phyloP scores from a whole-genome alignment of 2,329 filamentous ascomycete genomes.

The Colletotrichum siamense region DNA sequence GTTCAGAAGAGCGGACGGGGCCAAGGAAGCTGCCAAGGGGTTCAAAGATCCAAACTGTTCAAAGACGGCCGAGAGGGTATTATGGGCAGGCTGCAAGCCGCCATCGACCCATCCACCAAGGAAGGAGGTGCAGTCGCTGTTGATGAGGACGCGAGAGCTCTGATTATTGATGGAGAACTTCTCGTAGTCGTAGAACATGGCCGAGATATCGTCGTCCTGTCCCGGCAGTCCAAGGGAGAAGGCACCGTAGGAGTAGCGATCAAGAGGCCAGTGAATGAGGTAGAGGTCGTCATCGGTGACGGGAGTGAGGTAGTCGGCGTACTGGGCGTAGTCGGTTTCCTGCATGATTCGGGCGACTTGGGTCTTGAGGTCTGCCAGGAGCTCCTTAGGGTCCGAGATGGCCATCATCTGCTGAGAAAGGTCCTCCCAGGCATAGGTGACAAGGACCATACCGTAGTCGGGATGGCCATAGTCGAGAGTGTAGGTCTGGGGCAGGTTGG shows the following conservation, averaged over 20 bases:
- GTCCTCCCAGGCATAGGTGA: neutral
- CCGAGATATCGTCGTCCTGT: neutral
- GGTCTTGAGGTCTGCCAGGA: neutral
- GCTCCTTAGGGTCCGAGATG: neutral
- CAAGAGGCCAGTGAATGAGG: neutral
- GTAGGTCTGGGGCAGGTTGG: neutral
- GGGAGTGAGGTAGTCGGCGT: neutral
- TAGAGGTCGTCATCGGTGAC: neutral
- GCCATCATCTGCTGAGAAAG: neutral
- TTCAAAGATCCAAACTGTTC: neutral
- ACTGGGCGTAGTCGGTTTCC: neutral
- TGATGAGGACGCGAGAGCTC: neutral
- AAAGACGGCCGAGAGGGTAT: neutral
- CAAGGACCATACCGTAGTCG: neutral
- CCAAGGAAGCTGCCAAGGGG: neutral
- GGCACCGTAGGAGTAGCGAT: neutral
- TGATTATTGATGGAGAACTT: neutral
- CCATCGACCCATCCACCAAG: constrained; percentile 1
- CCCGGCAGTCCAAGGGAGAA: neutral
- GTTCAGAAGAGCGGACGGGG: neutral
- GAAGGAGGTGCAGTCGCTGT: neutral
- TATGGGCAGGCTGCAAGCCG: neutral
- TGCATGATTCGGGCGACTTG: neutral
- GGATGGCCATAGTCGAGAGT: neutral
- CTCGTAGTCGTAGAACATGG: constrained; percentile 1